Conservation (phyloP, 2,329 filamentous ascomycete genomes). For the Thermothelomyces thermophilus region DNA sequence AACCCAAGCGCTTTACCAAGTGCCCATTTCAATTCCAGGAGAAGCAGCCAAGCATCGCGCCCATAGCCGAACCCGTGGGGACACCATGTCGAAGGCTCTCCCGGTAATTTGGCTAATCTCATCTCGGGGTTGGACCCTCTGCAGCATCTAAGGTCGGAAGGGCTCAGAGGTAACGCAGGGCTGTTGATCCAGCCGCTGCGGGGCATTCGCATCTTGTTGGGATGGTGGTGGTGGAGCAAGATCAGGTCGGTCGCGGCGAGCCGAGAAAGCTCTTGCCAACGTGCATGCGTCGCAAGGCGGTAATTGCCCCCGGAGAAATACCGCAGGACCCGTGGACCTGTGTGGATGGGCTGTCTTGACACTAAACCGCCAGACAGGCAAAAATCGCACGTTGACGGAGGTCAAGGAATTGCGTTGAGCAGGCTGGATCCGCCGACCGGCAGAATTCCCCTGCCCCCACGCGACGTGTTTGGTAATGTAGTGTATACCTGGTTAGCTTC, state of each 20-base stretch:
- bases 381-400: constrained; percentile 19
- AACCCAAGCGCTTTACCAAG: too few species aligned
- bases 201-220: constrained; percentile 14
- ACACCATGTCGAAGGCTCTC: not conserved
- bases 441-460: constrained; percentile 22
- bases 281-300: not conserved
- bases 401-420: constrained; percentile 10
- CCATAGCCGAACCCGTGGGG: not conserved
- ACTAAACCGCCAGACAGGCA: constrained; percentile 17
- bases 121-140: constrained; percentile 28
- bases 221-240: constrained; percentile 12
- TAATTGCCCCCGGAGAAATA: constrained; percentile 19
- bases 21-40: not conserved
- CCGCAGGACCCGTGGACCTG: constrained; percentile 15
- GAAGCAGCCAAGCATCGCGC: not conserved
- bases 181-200: constrained; percentile 8
- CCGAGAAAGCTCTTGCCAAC: not conserved
- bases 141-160: constrained; percentile 26
- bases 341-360: constrained; percentile 1
- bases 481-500: not conserved
- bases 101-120: constrained; percentile 2
- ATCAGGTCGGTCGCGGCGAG: not conserved
- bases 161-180: constrained; percentile 6
- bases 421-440: constrained; percentile 12
- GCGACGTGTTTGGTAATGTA: too few species aligned